Evolutionary conservation across 2,329 filamentous ascomycete genomes (phyloP).

Genomic region (Phyllosticta citrichinensis): DNA sequence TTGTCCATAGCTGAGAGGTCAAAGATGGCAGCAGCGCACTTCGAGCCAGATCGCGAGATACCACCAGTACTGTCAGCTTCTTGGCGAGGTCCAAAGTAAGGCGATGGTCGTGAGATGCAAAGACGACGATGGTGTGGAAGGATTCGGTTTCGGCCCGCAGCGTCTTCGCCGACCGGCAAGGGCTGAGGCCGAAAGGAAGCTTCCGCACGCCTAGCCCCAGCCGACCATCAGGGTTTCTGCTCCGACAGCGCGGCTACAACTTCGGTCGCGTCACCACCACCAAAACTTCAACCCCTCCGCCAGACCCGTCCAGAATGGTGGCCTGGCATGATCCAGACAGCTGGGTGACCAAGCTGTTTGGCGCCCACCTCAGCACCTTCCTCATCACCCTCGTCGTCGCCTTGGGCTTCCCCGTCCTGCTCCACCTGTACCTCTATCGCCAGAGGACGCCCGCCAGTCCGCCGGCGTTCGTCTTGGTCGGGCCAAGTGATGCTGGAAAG

Average conservation of each 20-base stretch:
- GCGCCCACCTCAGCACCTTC: slow-evolving; percentile 42
- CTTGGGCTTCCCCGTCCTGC: slow-evolving; percentile 61
- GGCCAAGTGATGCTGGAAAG: slow-evolving; percentile 77
- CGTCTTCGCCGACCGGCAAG: neutral
- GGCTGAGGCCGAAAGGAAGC: neutral
- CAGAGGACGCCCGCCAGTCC: slow-evolving; percentile 55
- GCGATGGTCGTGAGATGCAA: neutral
- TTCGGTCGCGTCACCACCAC: neutral
- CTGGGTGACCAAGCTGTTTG: slow-evolving; percentile 38
- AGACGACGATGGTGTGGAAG: neutral
- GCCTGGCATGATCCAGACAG: slow-evolving; percentile 11
- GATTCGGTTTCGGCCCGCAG: neutral
- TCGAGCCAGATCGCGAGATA: too few relatives aligned
- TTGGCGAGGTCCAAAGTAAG: neutral
- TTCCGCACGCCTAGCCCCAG: neutral
- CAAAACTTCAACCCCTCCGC: neutral
- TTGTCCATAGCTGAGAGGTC: neutral
- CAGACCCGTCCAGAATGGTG: neutral
- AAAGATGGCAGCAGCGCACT: neutral
- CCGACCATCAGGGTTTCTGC: neutral
- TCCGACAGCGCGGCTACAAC: neutral
- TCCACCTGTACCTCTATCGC: slow-evolving; percentile 67
- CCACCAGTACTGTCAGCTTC: neutral
- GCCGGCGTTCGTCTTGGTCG: slow-evolving; percentile 70
- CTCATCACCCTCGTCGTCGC: slow-evolving; percentile 60